Conservation (phyloP, 164 flowering plant genomes). For the Brasenia schreberi region DNA sequence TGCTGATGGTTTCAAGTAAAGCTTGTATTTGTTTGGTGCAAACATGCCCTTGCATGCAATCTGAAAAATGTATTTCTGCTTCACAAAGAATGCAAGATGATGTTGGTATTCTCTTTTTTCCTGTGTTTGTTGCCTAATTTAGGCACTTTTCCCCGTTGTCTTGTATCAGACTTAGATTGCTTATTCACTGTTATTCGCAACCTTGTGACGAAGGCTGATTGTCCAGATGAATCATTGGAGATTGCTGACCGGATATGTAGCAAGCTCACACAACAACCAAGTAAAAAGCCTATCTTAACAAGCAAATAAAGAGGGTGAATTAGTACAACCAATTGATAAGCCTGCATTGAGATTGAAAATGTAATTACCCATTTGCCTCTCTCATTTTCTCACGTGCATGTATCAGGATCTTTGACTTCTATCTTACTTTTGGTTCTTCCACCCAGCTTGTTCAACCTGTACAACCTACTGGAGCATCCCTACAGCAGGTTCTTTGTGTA, state of each 20-base stretch:
- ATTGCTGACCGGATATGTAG: constrained; percentile 66
- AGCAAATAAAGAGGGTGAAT: too few relatives aligned
- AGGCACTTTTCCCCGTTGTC: too few relatives aligned
- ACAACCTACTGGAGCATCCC: constrained; percentile 75
- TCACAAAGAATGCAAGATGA: too few relatives aligned
- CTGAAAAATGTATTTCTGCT: too few relatives aligned
- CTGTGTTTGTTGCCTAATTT: too few relatives aligned
- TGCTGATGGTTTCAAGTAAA: too few relatives aligned
- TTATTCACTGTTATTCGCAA: constrained; percentile 71
- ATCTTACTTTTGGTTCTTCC: constrained; percentile 5
- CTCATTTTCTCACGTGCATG: background rate
- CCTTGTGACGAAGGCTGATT: constrained; percentile 69
- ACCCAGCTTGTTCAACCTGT: constrained; percentile 80
- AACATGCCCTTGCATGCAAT: too few relatives aligned
- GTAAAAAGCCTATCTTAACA: constrained; percentile 78
- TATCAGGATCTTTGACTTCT: constrained; percentile 4
- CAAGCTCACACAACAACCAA: constrained; percentile 56
- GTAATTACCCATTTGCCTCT: constrained; percentile 16
- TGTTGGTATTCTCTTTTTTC: too few relatives aligned
- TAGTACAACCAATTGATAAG: constrained; percentile 56
- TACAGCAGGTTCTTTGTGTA: constrained; percentile 69
- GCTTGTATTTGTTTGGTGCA: too few relatives aligned
- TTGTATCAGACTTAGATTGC: constrained; percentile 68
- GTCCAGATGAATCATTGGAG: constrained; percentile 58
- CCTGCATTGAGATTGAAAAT: constrained; percentile 85